A percentile compares a stretch with the other conserved stretches of the same genome.
Conservation (phyloP, 768 basidiomycete species). For the Hemileccinum impolitum region DNA sequence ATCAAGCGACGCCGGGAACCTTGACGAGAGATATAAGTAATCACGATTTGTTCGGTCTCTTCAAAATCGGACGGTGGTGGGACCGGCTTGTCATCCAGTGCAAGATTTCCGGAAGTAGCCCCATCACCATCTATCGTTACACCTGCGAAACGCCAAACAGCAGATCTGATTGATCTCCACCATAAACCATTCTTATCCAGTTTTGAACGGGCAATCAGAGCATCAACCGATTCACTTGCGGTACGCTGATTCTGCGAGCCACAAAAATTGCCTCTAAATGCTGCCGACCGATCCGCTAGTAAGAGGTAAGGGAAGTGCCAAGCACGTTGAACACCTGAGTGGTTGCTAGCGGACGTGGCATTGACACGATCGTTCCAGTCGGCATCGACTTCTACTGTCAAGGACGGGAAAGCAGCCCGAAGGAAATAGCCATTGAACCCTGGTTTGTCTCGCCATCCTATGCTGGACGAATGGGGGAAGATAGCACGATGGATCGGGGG, state of each 20-base stretch:
- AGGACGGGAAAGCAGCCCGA: constrained; percentile 67
- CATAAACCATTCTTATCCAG: constrained; percentile 44
- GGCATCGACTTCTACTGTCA: constrained; percentile 61
- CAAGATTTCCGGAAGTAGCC: constrained; percentile 19
- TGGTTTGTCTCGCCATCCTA: constrained; percentile 73
- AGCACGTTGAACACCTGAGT: constrained; percentile 40
- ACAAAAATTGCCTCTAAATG: constrained; percentile 64
- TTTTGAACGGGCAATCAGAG: constrained; percentile 41
- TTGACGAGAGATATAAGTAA: constrained; percentile 76
- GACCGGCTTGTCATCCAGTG: background rate
- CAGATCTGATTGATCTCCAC: constrained; percentile 75
- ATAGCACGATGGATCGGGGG: constrained; percentile 66
- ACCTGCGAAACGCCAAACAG: constrained; percentile 67
- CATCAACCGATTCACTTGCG: constrained; percentile 64
- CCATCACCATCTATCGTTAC: constrained; percentile 34
- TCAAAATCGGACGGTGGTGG: constrained; percentile 24
- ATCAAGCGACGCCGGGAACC: constrained; percentile 48
- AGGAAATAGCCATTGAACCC: constrained; percentile 78
- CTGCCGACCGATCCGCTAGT: constrained; percentile 72
- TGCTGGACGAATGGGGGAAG: constrained; percentile 57
- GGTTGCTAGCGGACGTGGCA: constrained; percentile 19
- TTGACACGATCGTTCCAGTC: constrained; percentile 70
- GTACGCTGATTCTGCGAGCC: constrained; percentile 66
- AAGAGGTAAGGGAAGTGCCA: constrained; percentile 73
- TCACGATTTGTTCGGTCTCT: constrained; percentile 51